Base-by-base conservation (phyloP, 768 basidiomycete genomes). In the Naganishia vishniacii region DNA sequence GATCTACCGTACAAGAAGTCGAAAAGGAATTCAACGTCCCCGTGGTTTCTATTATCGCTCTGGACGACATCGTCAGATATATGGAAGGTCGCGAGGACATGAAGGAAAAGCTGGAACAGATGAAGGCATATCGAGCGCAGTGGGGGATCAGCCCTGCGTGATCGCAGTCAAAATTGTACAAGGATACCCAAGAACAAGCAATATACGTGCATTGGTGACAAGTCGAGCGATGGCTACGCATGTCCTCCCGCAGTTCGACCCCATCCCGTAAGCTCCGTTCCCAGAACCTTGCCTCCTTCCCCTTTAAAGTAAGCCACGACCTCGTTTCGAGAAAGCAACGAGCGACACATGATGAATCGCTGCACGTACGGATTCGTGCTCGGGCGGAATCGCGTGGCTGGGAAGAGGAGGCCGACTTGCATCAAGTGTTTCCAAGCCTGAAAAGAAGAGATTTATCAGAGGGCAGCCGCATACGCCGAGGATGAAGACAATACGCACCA, bases 61-160 rank as follows among this genome's bases (percentile, higher is more conserved):
- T 98, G 85, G 78, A 83, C 65, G 89, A 97, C 73, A 79, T 99
- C 64, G 87, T 97, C 78, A 73, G 75, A 3, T 98, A 90, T 86
- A 78, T 97, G 67, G 82, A 87, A 73, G 79, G 81, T n/a, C 83
- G 84, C 63, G 87, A 84, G 0, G 82, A 83, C 73, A 73, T 70
- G 67, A 71, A 79, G 13, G 83, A 85, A 62, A 83, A 89, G 69
- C 75, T 92, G 47, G 80, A 78, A 60, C 80, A 78, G 34, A 91
- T 97, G 91, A 80, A 83, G 72, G 83, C 80, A 46, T 97, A 99
- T 74, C 82, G 86, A 80, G 80, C 85, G 53, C 74, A 82, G 69
- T 92, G 87, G 73, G 89, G 89, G 23, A 68, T 72, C 28, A 61
- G 18, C 4, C 32, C 48, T 26, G 29, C 44, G 42, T 56, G 32